Percentiles rank a stretch among this genome's conserved stretches.
Evolutionary conservation across 2,329 filamentous ascomycete genomes (phyloP).

Genomic region (Venturia aucupariae): DNA sequence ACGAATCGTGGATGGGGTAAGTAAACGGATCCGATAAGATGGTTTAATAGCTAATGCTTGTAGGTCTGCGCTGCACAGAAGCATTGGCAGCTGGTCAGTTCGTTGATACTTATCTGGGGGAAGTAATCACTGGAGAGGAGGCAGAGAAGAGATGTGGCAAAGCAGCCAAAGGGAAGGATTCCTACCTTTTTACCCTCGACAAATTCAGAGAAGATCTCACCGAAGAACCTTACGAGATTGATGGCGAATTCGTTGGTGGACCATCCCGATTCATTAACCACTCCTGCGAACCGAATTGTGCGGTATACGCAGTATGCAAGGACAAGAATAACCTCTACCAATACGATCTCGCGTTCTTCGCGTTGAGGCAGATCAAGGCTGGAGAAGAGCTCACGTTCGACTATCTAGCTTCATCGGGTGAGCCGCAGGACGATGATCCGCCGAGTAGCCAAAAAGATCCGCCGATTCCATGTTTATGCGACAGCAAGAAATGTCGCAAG

Average conservation of each 20-base stretch:
- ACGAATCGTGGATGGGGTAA: slow-evolving; percentile 66
- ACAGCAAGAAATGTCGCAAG: slow-evolving; percentile 56
- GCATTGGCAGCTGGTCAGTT: slow-evolving; percentile 65
- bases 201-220: slow-evolving; percentile 59
- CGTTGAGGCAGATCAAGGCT: slow-evolving; percentile 53
- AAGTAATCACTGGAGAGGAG: slow-evolving; percentile 43
- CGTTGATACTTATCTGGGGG: slow-evolving; percentile 68
- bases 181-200: slow-evolving; percentile 73
- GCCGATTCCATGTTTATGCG: slow-evolving; percentile 43
- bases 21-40: slow-evolving; percentile 18
- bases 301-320: slow-evolving; percentile 70
- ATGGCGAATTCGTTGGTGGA: slow-evolving; percentile 68
- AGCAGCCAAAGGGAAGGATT: slow-evolving; percentile 57
- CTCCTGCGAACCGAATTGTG: slow-evolving; percentile 67
- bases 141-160: slow-evolving; percentile 54
- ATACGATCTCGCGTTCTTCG: slow-evolving; percentile 71
- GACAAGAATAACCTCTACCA: slow-evolving; percentile 66
- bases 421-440: slow-evolving; percentile 24
- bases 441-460: slow-evolving; percentile 29
- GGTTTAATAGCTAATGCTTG: neutral
- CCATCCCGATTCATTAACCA: slow-evolving; percentile 79
- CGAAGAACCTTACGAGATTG: slow-evolving; percentile 37
- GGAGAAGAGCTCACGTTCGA: slow-evolving; percentile 71
- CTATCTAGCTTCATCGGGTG: slow-evolving; percentile 49
- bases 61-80: slow-evolving; percentile 55